Evolutionary conservation across 345 rosid species (phyloP), one percentile per base, ranked within the genome.

Genomic region (Hirschfeldia incana): DNA sequence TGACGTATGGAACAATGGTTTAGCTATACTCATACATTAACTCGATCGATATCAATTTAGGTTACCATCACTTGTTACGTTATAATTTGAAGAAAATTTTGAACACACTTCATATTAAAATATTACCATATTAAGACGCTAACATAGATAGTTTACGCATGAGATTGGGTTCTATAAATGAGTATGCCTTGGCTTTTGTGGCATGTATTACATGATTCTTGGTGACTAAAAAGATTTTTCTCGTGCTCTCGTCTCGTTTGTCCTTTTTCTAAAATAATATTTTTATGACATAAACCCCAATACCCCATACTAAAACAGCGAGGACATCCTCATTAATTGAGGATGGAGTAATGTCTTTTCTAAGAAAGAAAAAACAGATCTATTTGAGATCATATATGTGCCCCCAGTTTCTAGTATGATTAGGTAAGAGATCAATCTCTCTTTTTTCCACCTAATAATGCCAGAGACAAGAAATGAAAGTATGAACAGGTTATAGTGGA

Each of bases 371-470:
- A 65, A 72, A 57, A 17, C 62, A 66, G 12, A 78, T 72, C 73
- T 72, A 42, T 42, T 7, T 58, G 53, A 78, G 67, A 72, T 65
- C 51, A 51, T 66, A 7, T 58, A 37, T 72, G 77, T 72, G 77
- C 77, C 73, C 67, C 49, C 37, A 30, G 53, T 66, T 72, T 72
- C 39, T 72, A 51, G 29, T 77, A 63, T 76, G 37, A 49, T 33
- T 69, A 65, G 66, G 72, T 65, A 78, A 65, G 77, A 78, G 77
- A 66, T n/a, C 68, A 72, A 66, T 66, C 39, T 58, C 5, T 78
- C 33, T 64, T 16, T 37, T 42, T 6, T 58, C 68, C 73, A 78
- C 76, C 77, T 78, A 72, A 78, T 78, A 78, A 78, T 78, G 53
- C 63, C 55, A 66, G 61, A 72, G 53, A 72, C 77, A 78, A 10